phyloP scores from a whole-genome alignment of 2,329 filamentous ascomycete genomes.

The Chaetothyriales sp. region DNA sequence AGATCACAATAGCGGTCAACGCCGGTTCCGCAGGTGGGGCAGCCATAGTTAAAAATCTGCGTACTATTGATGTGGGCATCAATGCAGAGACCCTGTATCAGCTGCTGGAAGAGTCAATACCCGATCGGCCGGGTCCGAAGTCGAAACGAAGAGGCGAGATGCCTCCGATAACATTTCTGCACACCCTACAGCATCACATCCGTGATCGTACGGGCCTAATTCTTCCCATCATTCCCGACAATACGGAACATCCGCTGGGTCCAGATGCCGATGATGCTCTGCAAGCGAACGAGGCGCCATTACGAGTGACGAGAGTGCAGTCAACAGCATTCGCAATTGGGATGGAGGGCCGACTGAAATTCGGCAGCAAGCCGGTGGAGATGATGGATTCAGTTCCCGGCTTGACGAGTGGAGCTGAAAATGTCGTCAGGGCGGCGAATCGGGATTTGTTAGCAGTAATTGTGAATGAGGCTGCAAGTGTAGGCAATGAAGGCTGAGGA shows the following conservation, averaged over 20 bases:
- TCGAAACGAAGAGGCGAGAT: background rate
- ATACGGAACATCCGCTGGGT: background rate
- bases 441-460: conserved; percentile 6
- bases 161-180: conserved; percentile 4
- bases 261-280: background rate
- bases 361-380: conserved; percentile 8
- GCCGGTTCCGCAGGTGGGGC: background rate
- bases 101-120: background rate
- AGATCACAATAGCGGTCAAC: conserved; percentile 11
- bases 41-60: conserved; percentile 12
- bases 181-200: conserved; percentile 5
- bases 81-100: conserved; percentile 5
- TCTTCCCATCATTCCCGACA: conserved; percentile 3
- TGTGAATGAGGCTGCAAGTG: conserved; percentile 6
- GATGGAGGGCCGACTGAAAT: conserved; percentile 11
- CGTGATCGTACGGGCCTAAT: conserved; percentile 5
- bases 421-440: conserved; percentile 11
- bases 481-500: background rate
- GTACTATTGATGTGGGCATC: conserved; percentile 12
- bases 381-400: conserved; percentile 1
- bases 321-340: conserved; percentile 12
- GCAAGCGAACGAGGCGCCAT: conserved; percentile 2
- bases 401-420: conserved; percentile 1
- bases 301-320: conserved; percentile 12
- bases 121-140: background rate